These are phyloP conservation scores for Diaporthe citriasiana DNA, from an alignment of 2,329 filamentous ascomycete genomes.

Conservation along the genomic window DNA sequence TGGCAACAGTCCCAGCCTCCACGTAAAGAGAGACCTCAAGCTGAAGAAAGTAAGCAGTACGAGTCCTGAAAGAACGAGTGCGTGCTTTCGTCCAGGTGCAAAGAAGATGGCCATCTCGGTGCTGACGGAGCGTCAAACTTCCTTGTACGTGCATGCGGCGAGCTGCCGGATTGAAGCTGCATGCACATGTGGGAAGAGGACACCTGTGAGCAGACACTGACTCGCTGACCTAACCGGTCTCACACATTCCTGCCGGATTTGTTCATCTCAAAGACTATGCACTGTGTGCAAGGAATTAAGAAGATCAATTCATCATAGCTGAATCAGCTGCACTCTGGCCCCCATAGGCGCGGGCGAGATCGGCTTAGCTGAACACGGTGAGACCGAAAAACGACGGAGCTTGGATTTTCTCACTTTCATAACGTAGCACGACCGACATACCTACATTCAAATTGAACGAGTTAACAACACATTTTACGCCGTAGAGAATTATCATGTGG, in stretches of 20 bases:
- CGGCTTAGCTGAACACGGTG: background rate
- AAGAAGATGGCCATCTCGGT: background rate
- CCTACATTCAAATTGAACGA: background rate
- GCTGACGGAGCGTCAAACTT: background rate
- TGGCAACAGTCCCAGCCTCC: too few relatives aligned
- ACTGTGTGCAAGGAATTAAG: background rate
- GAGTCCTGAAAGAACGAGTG: background rate
- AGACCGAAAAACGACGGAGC: background rate
- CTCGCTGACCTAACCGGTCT: background rate
- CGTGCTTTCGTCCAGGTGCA: slow-evolving; percentile 2
- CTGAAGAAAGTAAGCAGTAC: background rate
- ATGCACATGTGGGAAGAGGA: background rate
- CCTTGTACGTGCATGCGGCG: background rate
- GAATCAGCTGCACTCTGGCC: background rate
- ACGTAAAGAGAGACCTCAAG: background rate
- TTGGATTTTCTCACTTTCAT: background rate
- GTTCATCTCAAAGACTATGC: background rate
- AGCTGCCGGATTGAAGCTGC: background rate
- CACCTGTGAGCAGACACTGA: background rate
- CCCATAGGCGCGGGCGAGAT: background rate
- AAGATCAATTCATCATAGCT: background rate
- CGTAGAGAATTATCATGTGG: too few relatives aligned
- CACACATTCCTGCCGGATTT: slow-evolving; percentile 1
- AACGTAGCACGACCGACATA: too few relatives aligned
- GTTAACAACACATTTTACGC: background rate